phyloP scores from a whole-genome alignment of 2,329 filamentous ascomycete species.

The Aspergillus calidoustus region DNA sequence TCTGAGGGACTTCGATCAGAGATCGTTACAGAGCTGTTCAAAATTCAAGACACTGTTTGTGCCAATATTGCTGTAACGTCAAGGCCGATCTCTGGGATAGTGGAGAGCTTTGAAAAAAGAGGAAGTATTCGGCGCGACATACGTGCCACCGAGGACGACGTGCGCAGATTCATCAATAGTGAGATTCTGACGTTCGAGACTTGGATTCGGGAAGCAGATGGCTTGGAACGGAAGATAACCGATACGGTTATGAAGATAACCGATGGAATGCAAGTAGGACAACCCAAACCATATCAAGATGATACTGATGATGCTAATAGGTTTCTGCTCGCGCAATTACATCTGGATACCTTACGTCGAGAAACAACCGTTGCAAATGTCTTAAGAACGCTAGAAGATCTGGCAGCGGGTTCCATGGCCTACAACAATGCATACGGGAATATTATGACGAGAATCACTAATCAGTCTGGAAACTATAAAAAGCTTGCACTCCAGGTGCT shows the following conservation, averaged over 20 bases:
- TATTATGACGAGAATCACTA: conserved; percentile 1
- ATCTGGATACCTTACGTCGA: background rate
- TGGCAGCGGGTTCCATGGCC: too few species aligned
- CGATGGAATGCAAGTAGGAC: conserved; percentile 4
- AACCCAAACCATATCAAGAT: background rate
- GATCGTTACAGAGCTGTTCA: conserved; percentile 1
- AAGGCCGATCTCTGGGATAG: background rate
- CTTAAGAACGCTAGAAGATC: too few species aligned
- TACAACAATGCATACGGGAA: background rate
- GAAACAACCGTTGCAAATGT: background rate
- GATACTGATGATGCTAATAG: background rate
- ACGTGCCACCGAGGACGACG: conserved; percentile 1
- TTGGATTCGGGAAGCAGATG: background rate
- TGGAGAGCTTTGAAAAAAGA: background rate
- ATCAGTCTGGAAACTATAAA: background rate
- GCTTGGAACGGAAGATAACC: background rate
- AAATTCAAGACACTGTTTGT: background rate
- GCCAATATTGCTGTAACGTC: conserved; percentile 3
- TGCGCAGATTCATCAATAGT: background rate
- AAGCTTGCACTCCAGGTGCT: conserved; percentile 1
- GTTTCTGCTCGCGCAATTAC: conserved; percentile 7
- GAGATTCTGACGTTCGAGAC: background rate
- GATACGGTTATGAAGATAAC: background rate
- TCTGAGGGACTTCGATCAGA: background rate
- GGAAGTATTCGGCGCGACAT: background rate